Base-by-base conservation (phyloP, 768 basidiomycete species). In the Chalciporus pseudorubinellus region DNA sequence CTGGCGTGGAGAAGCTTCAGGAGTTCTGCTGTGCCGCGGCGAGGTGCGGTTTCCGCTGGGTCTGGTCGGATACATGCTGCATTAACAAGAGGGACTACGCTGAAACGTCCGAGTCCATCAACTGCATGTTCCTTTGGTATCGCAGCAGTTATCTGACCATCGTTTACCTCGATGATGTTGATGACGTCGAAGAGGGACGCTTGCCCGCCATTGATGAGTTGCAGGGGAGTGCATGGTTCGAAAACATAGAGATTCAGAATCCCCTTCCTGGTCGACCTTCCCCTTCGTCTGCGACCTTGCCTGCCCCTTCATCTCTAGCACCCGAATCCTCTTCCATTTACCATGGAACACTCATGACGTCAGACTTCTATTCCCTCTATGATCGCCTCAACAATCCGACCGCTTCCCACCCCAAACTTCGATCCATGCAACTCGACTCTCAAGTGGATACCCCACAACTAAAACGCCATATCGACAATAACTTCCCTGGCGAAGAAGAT, bases 11-110 rank as follows among this genome's bases (percentile, higher is more conserved):
- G 31, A 66, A 68, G 39, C 65, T 66, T 19, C 67, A 68, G 16
- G 59, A 69, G 12, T 68, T 62, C 26, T 66, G 67, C 36, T 69
- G 64, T 21, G 14, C 52, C 7, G 59, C 59, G 6, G 67, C 64
- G 1, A 66, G 59, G 39, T 68, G 62, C 22, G 65, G 67, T 2
- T 66, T 47, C 45, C 64, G 65, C n/a, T 66, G 66, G 66, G 65
- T 61, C 5, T 66, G 65, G 65, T 41, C 56, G 3, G 65, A 66
- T 26, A 68, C 67, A 9, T 66, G 65, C 40, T 66, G 65, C 12
- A 66, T 66, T 21, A 51, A 66, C 33, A 60, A 68, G 26, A 44
- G 43, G 44, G 53, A 58, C 29, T 61, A 53, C 24, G 56, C 61
- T 0, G 65, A 66, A 44, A 56, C 43, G 24, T 60, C 64, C 3